phyloP scores from a whole-genome alignment of 1,284 basidiomycete species.

The Ustilago cynodontis region DNA sequence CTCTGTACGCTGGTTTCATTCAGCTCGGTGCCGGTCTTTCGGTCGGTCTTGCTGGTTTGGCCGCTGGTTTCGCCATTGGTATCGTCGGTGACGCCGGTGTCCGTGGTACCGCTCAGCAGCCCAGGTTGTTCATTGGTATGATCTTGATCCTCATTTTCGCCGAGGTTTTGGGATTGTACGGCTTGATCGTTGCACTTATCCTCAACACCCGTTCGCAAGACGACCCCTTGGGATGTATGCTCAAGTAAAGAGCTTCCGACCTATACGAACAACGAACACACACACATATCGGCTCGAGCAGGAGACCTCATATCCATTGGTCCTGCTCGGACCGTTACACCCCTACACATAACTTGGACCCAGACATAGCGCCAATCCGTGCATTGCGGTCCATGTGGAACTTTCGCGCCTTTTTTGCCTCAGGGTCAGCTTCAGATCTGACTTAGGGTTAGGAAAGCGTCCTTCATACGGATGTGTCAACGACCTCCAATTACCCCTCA shows the following conservation, averaged over 20 bases:
- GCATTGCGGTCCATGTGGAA: neutral
- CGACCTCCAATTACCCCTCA: neutral
- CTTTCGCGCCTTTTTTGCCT: no score
- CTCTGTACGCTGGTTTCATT: slow-evolving; percentile 86
- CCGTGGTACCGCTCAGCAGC: slow-evolving; percentile 76
- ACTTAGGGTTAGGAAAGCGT: no score
- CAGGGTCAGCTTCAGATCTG: no score
- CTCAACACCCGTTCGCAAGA: slow-evolving; percentile 76
- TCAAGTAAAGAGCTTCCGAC: slow-evolving; percentile 41
- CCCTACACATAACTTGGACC: neutral
- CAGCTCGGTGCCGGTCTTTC: slow-evolving; percentile 94
- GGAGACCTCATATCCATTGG: neutral
- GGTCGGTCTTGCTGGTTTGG: slow-evolving; percentile 90
- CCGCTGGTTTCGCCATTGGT: slow-evolving; percentile 98
- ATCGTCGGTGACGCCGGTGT: slow-evolving; percentile 88
- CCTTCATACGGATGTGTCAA: slow-evolving; percentile 9
- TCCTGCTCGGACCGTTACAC: neutral
- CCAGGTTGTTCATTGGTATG: slow-evolving; percentile 89
- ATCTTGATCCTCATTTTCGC: slow-evolving; percentile 82
- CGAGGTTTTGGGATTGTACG: slow-evolving; percentile 89
- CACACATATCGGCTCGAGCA: neutral
- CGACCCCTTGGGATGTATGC: slow-evolving; percentile 54
- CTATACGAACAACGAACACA: neutral
- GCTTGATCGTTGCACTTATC: slow-evolving; percentile 89
- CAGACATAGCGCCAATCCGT: neutral